Evolutionary conservation across 1,139 yeast species (phyloP), one percentile per base, ranked within the genome.

Genomic region (Spathaspora sp.): DNA sequence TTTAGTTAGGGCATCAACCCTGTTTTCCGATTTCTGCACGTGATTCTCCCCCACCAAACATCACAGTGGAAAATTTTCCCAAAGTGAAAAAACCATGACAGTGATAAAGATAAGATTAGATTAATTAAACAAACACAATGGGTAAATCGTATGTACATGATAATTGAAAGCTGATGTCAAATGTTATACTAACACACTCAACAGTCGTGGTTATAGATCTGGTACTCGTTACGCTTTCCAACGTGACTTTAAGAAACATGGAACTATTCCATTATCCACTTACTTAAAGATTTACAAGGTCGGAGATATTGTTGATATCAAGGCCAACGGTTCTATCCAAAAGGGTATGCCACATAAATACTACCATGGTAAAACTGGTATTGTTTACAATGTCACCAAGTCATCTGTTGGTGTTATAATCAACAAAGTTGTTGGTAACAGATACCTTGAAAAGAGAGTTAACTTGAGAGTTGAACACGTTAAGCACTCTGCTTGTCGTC

Each of bases 331-430:
- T 84, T 84, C 99, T 64, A 83, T 91, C 82, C 98, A 93, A 78
- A 90, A 91, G 86, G 98, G 99, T 88, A 90, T 93, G 97, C 99
- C 99, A 76, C 97, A 89, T 90, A 93, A 93, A 84, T 91, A 84
- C 87, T 93, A 93, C 97, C 97, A 91, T 84, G 99, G 99, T 80
- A 93, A 90, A 86, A 93, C 99, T 62, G 99, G 99, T 86, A 89
- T 91, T 64, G 86, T 93, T 61, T 93, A 84, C 95, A 93, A 93
- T 85, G 95, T 93, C 64, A 93, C 99, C 86, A 93, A 89, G 84
- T 80, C 96, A 56, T 82, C 99, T 58, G 98, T 93, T 61, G 99
- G 99, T 85, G 95, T 93, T 65, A 89, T 93, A 72, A 78, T 93
- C 74, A 87, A 93, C 95, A 93, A 93, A 86, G 84, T 91, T 76